phyloP scores from a whole-genome alignment of 2,329 filamentous ascomycete species.

The Stylonectria norvegica region DNA sequence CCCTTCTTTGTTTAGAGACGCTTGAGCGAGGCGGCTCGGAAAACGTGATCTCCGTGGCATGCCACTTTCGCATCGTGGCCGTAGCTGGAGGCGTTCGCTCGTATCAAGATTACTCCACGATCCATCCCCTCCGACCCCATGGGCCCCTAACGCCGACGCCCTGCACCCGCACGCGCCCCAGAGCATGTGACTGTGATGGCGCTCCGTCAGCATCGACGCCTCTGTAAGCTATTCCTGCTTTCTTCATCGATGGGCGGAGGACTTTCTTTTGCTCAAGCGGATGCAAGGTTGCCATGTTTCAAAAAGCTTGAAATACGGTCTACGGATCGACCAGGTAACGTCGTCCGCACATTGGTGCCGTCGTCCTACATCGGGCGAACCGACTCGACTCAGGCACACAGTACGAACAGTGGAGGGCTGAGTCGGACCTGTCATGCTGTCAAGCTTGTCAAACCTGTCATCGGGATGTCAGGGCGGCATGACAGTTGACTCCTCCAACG shows the following conservation, averaged over 20 bases:
- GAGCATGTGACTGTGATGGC: constrained; percentile 23
- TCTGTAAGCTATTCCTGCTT: constrained; percentile 13
- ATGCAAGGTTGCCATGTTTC: too few species aligned
- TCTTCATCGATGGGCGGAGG: background rate
- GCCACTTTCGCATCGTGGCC: constrained; percentile 2
- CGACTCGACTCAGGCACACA: too few species aligned
- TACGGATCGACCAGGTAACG: too few species aligned
- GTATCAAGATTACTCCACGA: constrained; percentile 25
- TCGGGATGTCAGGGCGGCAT: too few species aligned
- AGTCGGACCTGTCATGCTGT: too few species aligned
- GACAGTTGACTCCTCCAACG: too few species aligned
- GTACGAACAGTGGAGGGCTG: too few species aligned
- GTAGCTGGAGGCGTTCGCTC: constrained; percentile 2
- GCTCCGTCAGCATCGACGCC: constrained; percentile 8
- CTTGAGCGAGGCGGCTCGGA: background rate
- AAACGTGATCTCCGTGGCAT: constrained; percentile 17
- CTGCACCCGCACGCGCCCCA: constrained; percentile 23
- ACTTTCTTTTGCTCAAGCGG: too few species aligned
- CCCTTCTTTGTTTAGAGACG: background rate
- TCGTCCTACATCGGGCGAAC: too few species aligned
- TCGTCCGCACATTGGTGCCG: too few species aligned
- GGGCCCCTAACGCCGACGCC: constrained; percentile 14
- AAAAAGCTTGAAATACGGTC: too few species aligned
- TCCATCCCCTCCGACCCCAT: constrained; percentile 11
- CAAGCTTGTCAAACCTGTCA: too few species aligned